These are phyloP conservation scores for Camillea tinctor DNA, from an alignment of 2,329 filamentous ascomycete genomes.

Conservation along the genomic window DNA sequence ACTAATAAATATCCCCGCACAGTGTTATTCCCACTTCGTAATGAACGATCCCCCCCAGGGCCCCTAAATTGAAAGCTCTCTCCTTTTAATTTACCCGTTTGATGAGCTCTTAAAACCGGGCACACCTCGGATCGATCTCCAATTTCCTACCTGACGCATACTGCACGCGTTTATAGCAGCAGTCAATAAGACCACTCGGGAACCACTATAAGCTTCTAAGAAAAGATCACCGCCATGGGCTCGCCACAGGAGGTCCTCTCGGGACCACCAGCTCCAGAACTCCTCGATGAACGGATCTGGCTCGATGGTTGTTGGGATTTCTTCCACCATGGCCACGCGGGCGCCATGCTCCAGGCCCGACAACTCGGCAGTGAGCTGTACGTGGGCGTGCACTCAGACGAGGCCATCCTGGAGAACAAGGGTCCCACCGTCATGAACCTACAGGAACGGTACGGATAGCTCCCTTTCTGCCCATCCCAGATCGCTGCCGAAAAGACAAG, in stretches of 20 bases:
- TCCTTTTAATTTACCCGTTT: neutral
- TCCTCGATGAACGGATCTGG: slow-evolving; percentile 79
- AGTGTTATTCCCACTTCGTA: slow-evolving; percentile 7
- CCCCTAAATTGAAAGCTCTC: neutral
- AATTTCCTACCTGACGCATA: slow-evolving; percentile 1
- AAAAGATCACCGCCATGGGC: slow-evolving; percentile 14
- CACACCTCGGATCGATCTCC: neutral
- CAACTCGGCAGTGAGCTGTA: slow-evolving; percentile 85
- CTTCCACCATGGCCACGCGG: slow-evolving; percentile 96
- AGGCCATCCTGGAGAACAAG: slow-evolving; percentile 94
- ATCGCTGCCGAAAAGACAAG: neutral
- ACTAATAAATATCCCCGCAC: neutral
- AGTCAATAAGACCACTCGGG: neutral
- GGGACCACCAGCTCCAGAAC: slow-evolving; percentile 47
- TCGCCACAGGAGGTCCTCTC: slow-evolving; percentile 27
- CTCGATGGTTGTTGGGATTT: slow-evolving; percentile 99
- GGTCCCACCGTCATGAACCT: slow-evolving; percentile 97
- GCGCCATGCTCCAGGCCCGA: slow-evolving; percentile 93
- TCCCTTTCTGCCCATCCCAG: slow-evolving; percentile 15
- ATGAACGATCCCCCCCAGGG: too few species aligned
- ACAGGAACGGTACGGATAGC: slow-evolving; percentile 66
- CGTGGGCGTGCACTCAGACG: slow-evolving; percentile 93
- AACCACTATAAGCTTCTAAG: neutral
- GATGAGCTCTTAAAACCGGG: neutral
- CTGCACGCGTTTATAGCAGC: neutral